These are phyloP conservation scores for Clitopilus hobsonii DNA, from an alignment of 768 basidiomycete genomes.

Conservation along the genomic window DNA sequence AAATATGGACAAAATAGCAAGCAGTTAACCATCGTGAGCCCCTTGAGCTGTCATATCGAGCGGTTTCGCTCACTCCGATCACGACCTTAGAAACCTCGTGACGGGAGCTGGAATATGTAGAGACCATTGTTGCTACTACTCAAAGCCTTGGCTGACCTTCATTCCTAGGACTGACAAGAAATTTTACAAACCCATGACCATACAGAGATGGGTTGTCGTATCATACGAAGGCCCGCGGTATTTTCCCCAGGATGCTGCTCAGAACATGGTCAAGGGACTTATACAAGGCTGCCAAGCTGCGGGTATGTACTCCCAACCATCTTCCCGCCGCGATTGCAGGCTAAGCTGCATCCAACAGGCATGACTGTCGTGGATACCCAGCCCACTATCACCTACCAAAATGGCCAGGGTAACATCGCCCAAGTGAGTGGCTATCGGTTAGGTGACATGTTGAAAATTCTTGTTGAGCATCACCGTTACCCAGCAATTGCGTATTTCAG, in stretches of 20 bases:
- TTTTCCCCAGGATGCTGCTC: slow-evolving; percentile 39
- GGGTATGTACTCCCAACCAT: slow-evolving; percentile 39
- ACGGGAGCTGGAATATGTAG: slow-evolving; percentile 82
- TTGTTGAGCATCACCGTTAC: no score
- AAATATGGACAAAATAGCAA: slow-evolving; percentile 56
- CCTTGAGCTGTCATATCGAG: not conserved
- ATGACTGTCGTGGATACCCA: slow-evolving; percentile 43
- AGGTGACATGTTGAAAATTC: no score
- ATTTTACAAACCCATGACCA: slow-evolving; percentile 49
- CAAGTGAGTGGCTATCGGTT: slow-evolving; percentile 20
- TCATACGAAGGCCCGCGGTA: slow-evolving; percentile 53
- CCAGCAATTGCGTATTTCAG: slow-evolving; percentile 46
- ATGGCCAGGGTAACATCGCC: slow-evolving; percentile 52
- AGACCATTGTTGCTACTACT: no score
- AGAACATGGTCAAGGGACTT: slow-evolving; percentile 52
- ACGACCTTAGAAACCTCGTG: slow-evolving; percentile 48
- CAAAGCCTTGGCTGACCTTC: no score
- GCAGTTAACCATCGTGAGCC: slow-evolving; percentile 45
- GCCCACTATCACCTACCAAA: slow-evolving; percentile 49
- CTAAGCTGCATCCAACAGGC: slow-evolving; percentile 35
- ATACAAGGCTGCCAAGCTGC: slow-evolving; percentile 42
- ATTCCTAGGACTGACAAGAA: slow-evolving; percentile 59
- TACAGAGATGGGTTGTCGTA: slow-evolving; percentile 60
- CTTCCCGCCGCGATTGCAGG: slow-evolving; percentile 17
- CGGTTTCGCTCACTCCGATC: slow-evolving; percentile 4